Evolutionary conservation across 495 filamentous ascomycete species (phyloP).

Genomic region (Filosporella fistucella): DNA sequence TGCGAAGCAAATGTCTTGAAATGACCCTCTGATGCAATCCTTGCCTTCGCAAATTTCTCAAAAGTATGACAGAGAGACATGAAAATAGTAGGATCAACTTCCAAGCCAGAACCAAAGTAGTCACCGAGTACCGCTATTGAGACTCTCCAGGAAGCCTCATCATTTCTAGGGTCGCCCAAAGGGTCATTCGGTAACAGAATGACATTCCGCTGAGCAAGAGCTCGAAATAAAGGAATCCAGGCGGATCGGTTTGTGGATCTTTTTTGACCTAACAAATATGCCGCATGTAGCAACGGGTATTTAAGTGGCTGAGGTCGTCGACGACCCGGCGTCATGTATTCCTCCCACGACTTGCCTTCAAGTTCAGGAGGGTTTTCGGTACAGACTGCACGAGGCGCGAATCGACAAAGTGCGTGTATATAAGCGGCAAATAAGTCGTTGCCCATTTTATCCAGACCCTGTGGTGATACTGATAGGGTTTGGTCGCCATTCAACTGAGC

Average conservation of each 20-base stretch:
- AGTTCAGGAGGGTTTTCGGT: not conserved
- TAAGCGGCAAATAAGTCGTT: slow-evolving; percentile 9
- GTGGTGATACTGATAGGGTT: not conserved
- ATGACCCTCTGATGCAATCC: too few species aligned
- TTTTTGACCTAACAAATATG: slow-evolving; percentile 9
- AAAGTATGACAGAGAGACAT: slow-evolving; percentile 40
- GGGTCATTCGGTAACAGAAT: slow-evolving; percentile 13
- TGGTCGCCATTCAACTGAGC: slow-evolving; percentile 3
- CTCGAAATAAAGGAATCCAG: slow-evolving; percentile 26
- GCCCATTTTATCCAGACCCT: slow-evolving; percentile 1
- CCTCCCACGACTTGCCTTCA: not conserved
- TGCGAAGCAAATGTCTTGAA: too few species aligned
- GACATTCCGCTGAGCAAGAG: slow-evolving; percentile 24
- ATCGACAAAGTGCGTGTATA: slow-evolving; percentile 21
- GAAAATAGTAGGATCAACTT: slow-evolving; percentile 39
- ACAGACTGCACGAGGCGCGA: slow-evolving; percentile 8
- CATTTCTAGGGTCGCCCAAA: slow-evolving; percentile 25
- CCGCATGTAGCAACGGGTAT: slow-evolving; percentile 11
- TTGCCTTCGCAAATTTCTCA: slow-evolving; percentile 33
- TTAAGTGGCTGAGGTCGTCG: not conserved
- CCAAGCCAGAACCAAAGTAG: slow-evolving; percentile 35
- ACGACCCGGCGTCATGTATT: not conserved
- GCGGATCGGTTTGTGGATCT: slow-evolving; percentile 17
- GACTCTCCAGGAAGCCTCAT: slow-evolving; percentile 40
- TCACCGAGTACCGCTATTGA: slow-evolving; percentile 28